Evolutionary conservation across 1,284 basidiomycete genomes (phyloP).

Genomic region (Melampsora americana): DNA sequence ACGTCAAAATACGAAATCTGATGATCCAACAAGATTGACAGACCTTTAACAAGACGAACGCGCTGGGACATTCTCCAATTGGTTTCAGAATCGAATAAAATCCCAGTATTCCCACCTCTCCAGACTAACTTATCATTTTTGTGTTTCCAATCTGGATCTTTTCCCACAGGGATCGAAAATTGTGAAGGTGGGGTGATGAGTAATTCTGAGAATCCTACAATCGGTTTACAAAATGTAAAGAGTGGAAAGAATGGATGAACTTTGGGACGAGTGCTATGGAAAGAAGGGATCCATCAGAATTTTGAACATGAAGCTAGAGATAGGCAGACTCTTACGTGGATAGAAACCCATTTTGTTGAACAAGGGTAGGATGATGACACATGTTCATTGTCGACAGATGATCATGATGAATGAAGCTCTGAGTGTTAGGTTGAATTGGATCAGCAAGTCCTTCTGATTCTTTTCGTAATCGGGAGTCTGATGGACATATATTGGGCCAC

Average conservation of each 20-base stretch:
- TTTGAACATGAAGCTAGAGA: background rate
- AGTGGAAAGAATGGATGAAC: conserved; percentile 40
- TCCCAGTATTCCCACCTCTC: conserved; percentile 50
- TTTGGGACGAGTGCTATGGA: conserved; percentile 17
- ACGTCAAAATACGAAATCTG: too few species aligned
- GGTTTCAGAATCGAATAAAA: conserved; percentile 1
- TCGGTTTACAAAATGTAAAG: conserved; percentile 24
- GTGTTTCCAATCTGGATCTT: conserved; percentile 56
- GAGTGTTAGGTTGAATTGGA: background rate
- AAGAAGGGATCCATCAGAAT: background rate
- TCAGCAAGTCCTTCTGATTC: conserved; percentile 24
- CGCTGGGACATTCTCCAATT: conserved; percentile 34
- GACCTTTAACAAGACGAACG: conserved; percentile 27
- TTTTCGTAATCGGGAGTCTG: conserved; percentile 20
- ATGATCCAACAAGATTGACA: background rate
- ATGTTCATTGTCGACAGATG: conserved; percentile 21
- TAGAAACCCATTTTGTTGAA: conserved; percentile 29
- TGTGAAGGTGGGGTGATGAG: conserved; percentile 20
- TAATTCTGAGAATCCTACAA: conserved; percentile 32
- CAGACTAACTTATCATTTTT: conserved; percentile 57
- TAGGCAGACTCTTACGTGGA: conserved; percentile 14
- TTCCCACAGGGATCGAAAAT: conserved; percentile 47
- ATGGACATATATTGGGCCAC: conserved; percentile 30
- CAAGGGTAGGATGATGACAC: conserved; percentile 29
- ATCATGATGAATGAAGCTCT: conserved; percentile 34